These are phyloP conservation scores for Pholiota conissans DNA, from an alignment of 768 basidiomycete species.

Conservation along the genomic window DNA sequence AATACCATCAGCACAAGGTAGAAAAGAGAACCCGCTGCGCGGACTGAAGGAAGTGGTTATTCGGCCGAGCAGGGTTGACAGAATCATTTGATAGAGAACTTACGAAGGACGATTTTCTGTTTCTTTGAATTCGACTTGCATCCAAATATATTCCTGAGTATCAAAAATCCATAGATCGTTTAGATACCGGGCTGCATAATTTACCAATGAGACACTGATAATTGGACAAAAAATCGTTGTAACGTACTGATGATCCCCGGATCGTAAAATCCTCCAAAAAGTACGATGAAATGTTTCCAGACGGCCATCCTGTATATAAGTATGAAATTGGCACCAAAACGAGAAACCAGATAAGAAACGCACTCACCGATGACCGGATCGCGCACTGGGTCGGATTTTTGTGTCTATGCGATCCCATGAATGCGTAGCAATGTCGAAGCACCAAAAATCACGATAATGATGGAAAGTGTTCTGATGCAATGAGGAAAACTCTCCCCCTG, in stretches of 20 bases:
- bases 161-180: constrained; percentile 88
- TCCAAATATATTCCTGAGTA: constrained; percentile 85
- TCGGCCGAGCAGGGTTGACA: neutral
- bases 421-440: constrained; percentile 77
- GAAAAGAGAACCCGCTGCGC: constrained; percentile 83
- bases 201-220: neutral
- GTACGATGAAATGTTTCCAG: constrained; percentile 85
- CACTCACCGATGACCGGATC: constrained; percentile 83
- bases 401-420: constrained; percentile 90
- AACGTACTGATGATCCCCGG: constrained; percentile 75
- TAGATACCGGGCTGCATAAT: constrained; percentile 65
- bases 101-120: constrained; percentile 74
- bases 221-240: neutral
- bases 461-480: constrained; percentile 82
- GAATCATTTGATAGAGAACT: constrained; percentile 21
- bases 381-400: constrained; percentile 73
- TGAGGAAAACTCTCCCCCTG: constrained; percentile 86
- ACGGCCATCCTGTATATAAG: constrained; percentile 64
- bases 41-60: constrained; percentile 40
- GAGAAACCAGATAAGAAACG: neutral
- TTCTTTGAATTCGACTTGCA: constrained; percentile 71
- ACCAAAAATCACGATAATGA: constrained; percentile 90
- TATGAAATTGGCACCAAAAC: neutral
- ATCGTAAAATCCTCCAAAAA: constrained; percentile 92
- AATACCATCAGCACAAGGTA: constrained; percentile 76